Percentiles rank a stretch among this genome's conserved stretches.
Conservation (phyloP, 1,139 yeast genomes). For the Meyerozyma carpophila region DNA sequence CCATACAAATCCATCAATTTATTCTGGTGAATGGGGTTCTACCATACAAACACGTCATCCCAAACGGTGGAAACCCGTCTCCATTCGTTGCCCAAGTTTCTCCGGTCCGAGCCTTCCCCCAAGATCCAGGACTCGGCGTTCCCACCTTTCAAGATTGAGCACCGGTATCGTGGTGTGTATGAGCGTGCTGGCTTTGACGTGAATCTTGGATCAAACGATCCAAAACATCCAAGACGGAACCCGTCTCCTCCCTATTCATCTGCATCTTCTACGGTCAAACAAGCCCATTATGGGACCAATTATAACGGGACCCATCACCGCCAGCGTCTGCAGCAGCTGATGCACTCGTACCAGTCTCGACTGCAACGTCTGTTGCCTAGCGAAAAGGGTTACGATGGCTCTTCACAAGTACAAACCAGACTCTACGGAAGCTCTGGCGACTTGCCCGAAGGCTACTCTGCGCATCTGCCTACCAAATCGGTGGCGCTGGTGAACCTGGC, state of each 20-base stretch:
- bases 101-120: constrained; percentile 27
- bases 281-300: constrained; percentile 3
- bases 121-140: constrained; percentile 41
- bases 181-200: constrained; percentile 67
- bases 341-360: neutral
- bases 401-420: neutral
- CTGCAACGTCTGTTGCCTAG: neutral
- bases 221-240: neutral
- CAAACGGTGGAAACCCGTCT: constrained; percentile 6
- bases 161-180: constrained; percentile 53
- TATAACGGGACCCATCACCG: neutral
- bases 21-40: neutral
- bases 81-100: constrained; percentile 23
- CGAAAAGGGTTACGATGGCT: neutral
- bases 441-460: neutral
- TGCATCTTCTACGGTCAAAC: neutral
- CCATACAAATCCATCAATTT: neutral
- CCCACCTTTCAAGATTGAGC: constrained; percentile 55
- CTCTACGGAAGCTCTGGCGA: neutral
- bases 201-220: constrained; percentile 16
- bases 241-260: neutral
- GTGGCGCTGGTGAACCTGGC: neutral
- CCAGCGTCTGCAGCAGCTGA: neutral
- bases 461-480: neutral
- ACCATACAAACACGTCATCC: neutral